Base-by-base conservation (phyloP, 345 rosid species). In the Citrus hindsii region DNA sequence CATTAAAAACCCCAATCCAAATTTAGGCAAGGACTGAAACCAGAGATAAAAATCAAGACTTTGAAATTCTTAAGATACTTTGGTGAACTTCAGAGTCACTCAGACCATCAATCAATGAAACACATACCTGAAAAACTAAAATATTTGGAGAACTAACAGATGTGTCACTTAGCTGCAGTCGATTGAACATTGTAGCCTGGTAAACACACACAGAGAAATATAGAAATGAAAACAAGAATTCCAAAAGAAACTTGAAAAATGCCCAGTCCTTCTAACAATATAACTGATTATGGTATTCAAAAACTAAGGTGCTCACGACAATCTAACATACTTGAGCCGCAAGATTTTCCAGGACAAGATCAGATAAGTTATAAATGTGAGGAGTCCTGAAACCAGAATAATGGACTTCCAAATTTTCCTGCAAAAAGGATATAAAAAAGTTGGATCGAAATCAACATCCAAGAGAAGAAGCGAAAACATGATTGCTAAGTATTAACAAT, bases 331-430 rank as follows among this genome's bases (percentile, higher is more conserved):
- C 98, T 82, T 91, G 91, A 70, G 78, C 76, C 68, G 78, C 86
- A 37, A 96, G 92, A 85, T 88, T 83, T 79, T 86, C 79, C 81
- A 75, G 90, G 72, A 96, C 95, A 80, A 89, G 90, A 84, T 90
- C 91, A 80, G 95, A 92, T 67, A 96, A 86, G 85, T 92, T 90
- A 84, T 90, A 92, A 83, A 92, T 87, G 83, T 94, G 87, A 83
- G 91, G 96, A 37, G 91, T 90, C 87, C 88, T 88, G 88, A 94
- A 91, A 81, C 99, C 98, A 79, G 89, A 85, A 81, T 89, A 90
- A 85, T 94, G 97, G 77, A 91, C 82, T 77, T 87, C 95, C 84
- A 89, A 42, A 81, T 72, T 78, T 76, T 81, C 83, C 97, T 95
- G 85, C 69, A 86, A 79, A 77, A 79, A 9, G 76, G 59, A 55